Percentiles rank a stretch among this genome's conserved stretches.
Evolutionary conservation across 768 basidiomycete species (phyloP).

Genomic region (Tephrocybe sp.): DNA sequence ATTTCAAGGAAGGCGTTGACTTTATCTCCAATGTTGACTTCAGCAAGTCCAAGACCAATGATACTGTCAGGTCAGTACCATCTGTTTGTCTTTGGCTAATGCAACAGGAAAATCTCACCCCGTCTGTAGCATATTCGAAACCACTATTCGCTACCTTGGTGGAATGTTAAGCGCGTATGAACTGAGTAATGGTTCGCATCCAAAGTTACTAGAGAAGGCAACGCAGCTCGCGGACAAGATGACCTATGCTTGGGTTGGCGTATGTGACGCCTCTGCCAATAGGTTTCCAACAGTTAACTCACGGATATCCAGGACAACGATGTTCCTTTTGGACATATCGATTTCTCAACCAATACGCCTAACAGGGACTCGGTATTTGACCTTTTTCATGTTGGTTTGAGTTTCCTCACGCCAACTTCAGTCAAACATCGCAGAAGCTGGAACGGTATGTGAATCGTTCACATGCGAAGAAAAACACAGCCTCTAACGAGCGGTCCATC

Average conservation of each 20-base stretch:
- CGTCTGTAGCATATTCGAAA: conserved; percentile 71
- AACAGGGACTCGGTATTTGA: conserved; percentile 23
- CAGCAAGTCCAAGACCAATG: conserved; percentile 36
- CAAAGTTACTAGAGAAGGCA: conserved; percentile 56
- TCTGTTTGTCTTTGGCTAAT: background rate
- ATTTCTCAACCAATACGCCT: conserved; percentile 47
- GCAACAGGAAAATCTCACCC: background rate
- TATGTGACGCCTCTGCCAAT: conserved; percentile 28
- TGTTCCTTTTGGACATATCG: conserved; percentile 40
- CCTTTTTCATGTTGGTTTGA: background rate
- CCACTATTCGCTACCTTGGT: conserved; percentile 72
- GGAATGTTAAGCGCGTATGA: conserved; percentile 73
- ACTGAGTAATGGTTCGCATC: conserved; percentile 52
- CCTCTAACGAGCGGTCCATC: background rate
- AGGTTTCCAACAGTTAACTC: background rate
- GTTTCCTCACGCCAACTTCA: conserved; percentile 13
- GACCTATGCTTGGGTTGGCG: conserved; percentile 58
- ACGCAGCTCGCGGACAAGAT: conserved; percentile 63
- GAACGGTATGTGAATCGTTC: conserved; percentile 33
- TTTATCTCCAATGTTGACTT: conserved; percentile 51
- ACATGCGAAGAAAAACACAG: background rate
- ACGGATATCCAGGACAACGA: conserved; percentile 30
- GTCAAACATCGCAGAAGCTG: conserved; percentile 61
- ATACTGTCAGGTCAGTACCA: conserved; percentile 15
- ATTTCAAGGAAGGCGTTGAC: conserved; percentile 46